Conservation (phyloP, 495 filamentous ascomycete species). For the Zalerion maritima region DNA sequence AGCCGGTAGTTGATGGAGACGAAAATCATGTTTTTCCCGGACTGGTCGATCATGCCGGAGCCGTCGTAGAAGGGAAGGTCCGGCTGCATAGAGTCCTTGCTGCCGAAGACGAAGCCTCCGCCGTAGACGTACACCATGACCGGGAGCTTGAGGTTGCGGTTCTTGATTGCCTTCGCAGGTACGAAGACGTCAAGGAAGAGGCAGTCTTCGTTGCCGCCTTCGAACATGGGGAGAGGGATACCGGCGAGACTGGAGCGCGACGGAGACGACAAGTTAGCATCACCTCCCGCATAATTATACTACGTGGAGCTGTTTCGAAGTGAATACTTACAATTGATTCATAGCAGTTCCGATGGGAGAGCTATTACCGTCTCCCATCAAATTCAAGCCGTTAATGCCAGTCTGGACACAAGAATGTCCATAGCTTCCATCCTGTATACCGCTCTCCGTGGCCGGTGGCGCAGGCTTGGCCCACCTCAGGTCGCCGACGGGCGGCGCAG, state of each 20-base stretch:
- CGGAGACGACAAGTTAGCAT: not conserved
- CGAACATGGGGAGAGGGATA: constrained; percentile 19
- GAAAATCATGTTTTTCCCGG: constrained; percentile 35
- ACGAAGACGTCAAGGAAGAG: constrained; percentile 34
- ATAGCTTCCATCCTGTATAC: constrained; percentile 36
- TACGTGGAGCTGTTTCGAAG: not conserved
- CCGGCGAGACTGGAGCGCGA: constrained; percentile 15
- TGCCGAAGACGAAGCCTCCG: constrained; percentile 40
- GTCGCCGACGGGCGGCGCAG: constrained; percentile 36
- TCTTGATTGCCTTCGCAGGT: constrained; percentile 13
- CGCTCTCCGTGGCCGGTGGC: constrained; percentile 28
- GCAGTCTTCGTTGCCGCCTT: constrained; percentile 34
- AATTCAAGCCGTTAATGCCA: constrained; percentile 19
- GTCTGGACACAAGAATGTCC: constrained; percentile 30
- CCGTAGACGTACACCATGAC: constrained; percentile 49
- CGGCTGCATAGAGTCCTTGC: constrained; percentile 25
- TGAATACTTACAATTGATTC: constrained; percentile 19
- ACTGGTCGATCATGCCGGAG: constrained; percentile 30
- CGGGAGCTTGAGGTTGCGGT: constrained; percentile 18
- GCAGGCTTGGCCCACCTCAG: constrained; percentile 42
- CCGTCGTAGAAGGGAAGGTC: constrained; percentile 18
- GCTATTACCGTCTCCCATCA: constrained; percentile 19
- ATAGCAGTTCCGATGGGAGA: constrained; percentile 20
- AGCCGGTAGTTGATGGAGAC: constrained; percentile 50
- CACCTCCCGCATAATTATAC: constrained; percentile 1